Percentiles rank a stretch among this genome's conserved stretches.
Evolutionary conservation across 805 yeast species (phyloP).

Genomic region (Candida ficus): DNA sequence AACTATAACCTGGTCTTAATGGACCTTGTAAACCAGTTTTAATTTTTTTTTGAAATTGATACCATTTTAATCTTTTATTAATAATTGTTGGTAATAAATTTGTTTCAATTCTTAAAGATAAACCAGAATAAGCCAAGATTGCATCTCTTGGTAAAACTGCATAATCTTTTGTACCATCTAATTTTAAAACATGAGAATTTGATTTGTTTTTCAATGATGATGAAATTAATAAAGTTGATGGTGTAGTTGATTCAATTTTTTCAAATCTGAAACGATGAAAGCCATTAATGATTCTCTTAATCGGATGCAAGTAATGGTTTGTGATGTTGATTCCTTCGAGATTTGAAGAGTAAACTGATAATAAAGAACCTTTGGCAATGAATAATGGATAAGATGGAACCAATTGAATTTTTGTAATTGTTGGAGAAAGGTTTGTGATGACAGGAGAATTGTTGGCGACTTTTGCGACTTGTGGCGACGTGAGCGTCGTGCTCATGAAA

Average conservation of each 20-base stretch:
- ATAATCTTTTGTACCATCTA: conserved; percentile 64
- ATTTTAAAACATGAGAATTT: conserved; percentile 22
- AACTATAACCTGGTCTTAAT: conserved; percentile 36
- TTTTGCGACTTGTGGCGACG: background rate
- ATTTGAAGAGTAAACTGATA: conserved; percentile 39
- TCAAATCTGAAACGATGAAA: conserved; percentile 42
- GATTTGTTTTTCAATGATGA: conserved; percentile 8
- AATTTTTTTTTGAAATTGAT: conserved; percentile 10
- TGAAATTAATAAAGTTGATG: conserved; percentile 15
- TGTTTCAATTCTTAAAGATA: conserved; percentile 38
- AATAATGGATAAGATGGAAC: conserved; percentile 56
- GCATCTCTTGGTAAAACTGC: conserved; percentile 45
- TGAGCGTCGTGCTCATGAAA: conserved; percentile 1
- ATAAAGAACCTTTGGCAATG: conserved; percentile 42
- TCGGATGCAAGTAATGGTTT: conserved; percentile 27
- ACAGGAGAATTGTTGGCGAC: background rate
- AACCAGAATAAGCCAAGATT: conserved; percentile 49
- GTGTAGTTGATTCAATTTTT: conserved; percentile 34
- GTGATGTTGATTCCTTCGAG: conserved; percentile 10
- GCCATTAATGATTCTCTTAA: conserved; percentile 41
- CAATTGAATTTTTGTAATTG: conserved; percentile 43
- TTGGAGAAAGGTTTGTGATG: conserved; percentile 27
- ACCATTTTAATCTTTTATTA: conserved; percentile 22
- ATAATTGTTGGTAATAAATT: conserved; percentile 35
- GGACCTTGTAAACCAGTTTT: conserved; percentile 38